Percentiles rank a stretch among this genome's conserved stretches.
These are phyloP conservation scores for Casaregolazyma suthepensis DNA, from an alignment of 1,139 yeast species.

Conservation along the genomic window DNA sequence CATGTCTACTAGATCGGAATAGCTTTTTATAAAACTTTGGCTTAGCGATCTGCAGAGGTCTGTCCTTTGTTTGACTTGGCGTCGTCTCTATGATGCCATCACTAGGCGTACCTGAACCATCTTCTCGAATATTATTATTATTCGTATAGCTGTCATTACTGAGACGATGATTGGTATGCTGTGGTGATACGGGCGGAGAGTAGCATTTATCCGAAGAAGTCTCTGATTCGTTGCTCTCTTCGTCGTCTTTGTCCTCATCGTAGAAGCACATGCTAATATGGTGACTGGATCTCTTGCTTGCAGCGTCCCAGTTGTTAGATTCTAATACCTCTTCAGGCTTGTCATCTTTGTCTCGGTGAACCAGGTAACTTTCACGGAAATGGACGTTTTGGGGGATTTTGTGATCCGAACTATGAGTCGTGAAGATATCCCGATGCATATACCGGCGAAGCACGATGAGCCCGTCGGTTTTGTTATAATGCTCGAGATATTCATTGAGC, in stretches of 20 bases:
- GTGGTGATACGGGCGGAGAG: neutral
- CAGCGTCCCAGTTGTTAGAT: neutral
- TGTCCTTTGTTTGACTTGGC: neutral
- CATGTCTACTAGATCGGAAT: neutral
- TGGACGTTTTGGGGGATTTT: slow-evolving; percentile 16
- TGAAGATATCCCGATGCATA: slow-evolving; percentile 30
- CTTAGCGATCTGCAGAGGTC: neutral
- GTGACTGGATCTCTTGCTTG: slow-evolving; percentile 1
- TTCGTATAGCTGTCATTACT: neutral
- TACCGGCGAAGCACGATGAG: slow-evolving; percentile 19
- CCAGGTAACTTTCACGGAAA: slow-evolving; percentile 23
- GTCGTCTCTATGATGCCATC: neutral
- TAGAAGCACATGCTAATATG: neutral
- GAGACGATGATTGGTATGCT: neutral
- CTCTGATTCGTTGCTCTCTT: neutral
- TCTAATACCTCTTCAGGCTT: neutral
- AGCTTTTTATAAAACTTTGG: neutral
- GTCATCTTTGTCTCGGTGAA: slow-evolving; percentile 19
- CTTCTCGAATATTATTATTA: neutral
- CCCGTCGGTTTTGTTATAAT: slow-evolving; percentile 6
- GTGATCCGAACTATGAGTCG: slow-evolving; percentile 21
- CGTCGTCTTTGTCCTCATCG: slow-evolving; percentile 1
- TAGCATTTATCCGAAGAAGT: slow-evolving; percentile 2
- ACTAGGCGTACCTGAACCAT: neutral
- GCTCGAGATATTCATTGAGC: slow-evolving; percentile 7